Evolutionary conservation across 2,329 filamentous ascomycete genomes (phyloP).

Genomic region (Sarocladiaceae sp.): DNA sequence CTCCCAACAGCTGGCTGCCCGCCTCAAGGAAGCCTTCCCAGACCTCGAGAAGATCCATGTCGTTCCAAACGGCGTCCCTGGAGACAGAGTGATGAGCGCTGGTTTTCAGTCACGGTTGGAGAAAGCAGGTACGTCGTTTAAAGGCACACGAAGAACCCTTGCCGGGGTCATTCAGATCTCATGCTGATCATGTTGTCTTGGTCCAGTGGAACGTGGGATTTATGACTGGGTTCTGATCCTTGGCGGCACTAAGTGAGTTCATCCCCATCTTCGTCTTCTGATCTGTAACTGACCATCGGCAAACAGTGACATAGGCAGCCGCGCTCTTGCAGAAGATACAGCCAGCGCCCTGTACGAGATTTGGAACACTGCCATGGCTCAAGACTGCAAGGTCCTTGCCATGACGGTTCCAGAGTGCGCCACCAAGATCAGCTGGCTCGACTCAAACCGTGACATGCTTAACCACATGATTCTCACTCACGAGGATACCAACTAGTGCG

Average conservation of each 20-base stretch:
- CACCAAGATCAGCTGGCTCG: conserved; percentile 21
- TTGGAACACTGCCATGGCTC: conserved; percentile 46
- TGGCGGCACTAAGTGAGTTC: conserved; percentile 57
- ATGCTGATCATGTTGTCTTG: not conserved
- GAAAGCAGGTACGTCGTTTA: not conserved
- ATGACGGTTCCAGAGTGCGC: conserved; percentile 57
- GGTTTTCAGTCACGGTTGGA: not conserved
- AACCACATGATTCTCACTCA: conserved; percentile 51
- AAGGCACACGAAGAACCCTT: not conserved
- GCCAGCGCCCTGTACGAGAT: conserved; percentile 42
- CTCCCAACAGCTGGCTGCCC: conserved; percentile 39
- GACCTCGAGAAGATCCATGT: conserved; percentile 37
- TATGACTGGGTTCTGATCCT: conserved; percentile 62
- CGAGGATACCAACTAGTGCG: conserved; percentile 47
- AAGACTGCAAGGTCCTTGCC: conserved; percentile 53
- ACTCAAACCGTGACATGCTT: conserved; percentile 36
- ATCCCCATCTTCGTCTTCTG: not conserved
- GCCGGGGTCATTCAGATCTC: not conserved
- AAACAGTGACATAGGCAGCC: conserved; percentile 46
- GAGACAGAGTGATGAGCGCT: conserved; percentile 40
- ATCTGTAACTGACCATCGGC: not conserved
- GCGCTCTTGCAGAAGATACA: conserved; percentile 34
- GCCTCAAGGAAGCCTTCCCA: conserved; percentile 42
- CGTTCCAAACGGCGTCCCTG: conserved; percentile 45
- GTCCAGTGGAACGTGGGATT: conserved; percentile 12